Base-by-base conservation (phyloP, 495 filamentous ascomycete genomes). In the Sporormia fimetaria region DNA sequence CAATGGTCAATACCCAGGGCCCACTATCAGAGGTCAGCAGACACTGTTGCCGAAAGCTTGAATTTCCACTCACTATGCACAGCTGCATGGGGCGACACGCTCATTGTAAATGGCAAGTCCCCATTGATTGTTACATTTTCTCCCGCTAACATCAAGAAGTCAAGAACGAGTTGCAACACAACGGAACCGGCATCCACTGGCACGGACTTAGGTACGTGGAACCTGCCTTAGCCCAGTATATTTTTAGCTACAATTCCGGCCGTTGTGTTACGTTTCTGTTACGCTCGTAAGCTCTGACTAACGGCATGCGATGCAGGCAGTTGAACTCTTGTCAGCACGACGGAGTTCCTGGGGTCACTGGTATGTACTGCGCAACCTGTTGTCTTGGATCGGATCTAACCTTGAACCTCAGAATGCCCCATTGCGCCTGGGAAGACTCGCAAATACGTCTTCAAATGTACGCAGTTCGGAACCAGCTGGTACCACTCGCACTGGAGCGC, bases 141-240 rank as follows among this genome's bases (percentile, higher is more conserved):
- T 21, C 16, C 15, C 15, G 16, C 20, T 15, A 21, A 18, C 8
- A 14, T 16, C 2, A 4, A 25, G 8, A 12, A 47, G 56, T 63
- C 11, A 56, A 55, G 22, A 64, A 62, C 39, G 40, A 35, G 0
- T 25, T 64, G 20, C 37, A 58, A 20, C 29, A 62, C 37, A 63
- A 63, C 38, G 61, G 61, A 12, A 62, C 59, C n/a, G 41, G 42
- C 4, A 61, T 62, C 16, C 61, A 64, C 32, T 62, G 56, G 56
- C 60, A 64, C 39, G 61, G 61, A 17, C 41, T 64, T 10, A 23
- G 43, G 40, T 40, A 29, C 4, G 37, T 21, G 11, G 7, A 27
- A n/a, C n/a, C n/a, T n/a, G n/a, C n/a, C n/a, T n/a, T n/a, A n/a
- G n/a, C n/a, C n/a, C n/a, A n/a, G n/a, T n/a, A n/a, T n/a, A n/a